Percentiles rank a stretch among this genome's conserved stretches.
Evolutionary conservation across 176 grass and related monocot genomes (phyloP).

Genomic region (Triticum timopheevii): DNA sequence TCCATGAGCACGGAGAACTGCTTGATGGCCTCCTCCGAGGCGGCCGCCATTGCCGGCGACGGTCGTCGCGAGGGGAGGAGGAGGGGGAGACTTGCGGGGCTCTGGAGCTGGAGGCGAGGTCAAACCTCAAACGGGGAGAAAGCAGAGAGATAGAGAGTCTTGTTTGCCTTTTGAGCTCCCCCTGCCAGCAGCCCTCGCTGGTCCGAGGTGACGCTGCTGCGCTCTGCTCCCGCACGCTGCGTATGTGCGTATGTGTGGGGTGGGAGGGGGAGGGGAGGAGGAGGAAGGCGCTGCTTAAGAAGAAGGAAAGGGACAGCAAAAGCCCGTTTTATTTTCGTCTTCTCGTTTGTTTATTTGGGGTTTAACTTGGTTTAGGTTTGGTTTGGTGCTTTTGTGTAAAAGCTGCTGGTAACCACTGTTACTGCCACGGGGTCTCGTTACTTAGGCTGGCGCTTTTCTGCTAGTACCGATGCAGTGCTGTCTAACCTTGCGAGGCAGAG

Average conservation of each 20-base stretch:
- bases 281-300: neutral
- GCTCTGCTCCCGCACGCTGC: neutral
- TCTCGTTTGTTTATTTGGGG: neutral
- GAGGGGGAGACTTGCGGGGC: neutral
- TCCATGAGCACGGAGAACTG: conserved; percentile 79
- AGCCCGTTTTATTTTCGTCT: neutral
- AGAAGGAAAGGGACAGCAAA: neutral
- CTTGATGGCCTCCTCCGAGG: conserved; percentile 79
- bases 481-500: neutral
- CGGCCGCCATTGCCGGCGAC: conserved; percentile 60
- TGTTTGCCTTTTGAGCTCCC: conserved; percentile 1
- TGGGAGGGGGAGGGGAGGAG: neutral
- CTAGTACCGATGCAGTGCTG: neutral
- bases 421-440: neutral
- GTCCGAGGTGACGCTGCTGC: neutral
- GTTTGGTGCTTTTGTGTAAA: neutral
- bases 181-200: neutral
- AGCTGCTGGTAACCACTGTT: neutral
- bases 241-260: conserved; percentile 4
- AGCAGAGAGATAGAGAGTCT: neutral
- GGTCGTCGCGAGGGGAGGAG: neutral
- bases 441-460: no score
- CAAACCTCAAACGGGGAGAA: conserved; percentile 28
- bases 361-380: neutral
- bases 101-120: neutral